Evolutionary conservation across 106 monocot species (phyloP).

Genomic region (Dactylorhiza incarnata): DNA sequence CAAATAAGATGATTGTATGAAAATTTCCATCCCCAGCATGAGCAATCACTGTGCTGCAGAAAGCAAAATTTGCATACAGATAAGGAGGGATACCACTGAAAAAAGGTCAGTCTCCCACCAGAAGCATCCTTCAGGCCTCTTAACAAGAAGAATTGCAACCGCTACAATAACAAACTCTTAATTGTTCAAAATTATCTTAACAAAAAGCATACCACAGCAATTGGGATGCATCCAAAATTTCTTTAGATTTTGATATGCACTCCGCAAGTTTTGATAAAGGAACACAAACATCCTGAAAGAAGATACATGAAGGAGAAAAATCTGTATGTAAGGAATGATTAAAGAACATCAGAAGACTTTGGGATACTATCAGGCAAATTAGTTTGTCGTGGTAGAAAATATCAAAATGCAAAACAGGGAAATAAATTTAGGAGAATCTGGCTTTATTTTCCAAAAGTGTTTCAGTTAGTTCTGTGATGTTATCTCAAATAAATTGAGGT

Average conservation of each 20-base stretch:
- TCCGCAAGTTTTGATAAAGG: conserved; percentile 91
- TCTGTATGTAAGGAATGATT: not conserved
- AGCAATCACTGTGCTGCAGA: conserved; percentile 70
- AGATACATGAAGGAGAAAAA: not conserved
- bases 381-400: not conserved
- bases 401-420: not conserved
- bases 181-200: not conserved
- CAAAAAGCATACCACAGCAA: conserved; percentile 57
- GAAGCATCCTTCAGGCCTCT: not conserved
- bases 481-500: not conserved
- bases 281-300: conserved; percentile 92
- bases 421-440: not conserved
- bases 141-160: not conserved
- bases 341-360: not conserved
- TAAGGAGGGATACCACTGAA: not conserved
- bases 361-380: not conserved
- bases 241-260: conserved; percentile 83
- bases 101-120: not conserved
- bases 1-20: conserved; percentile 85
- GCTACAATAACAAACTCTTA: not conserved
- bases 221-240: conserved; percentile 67
- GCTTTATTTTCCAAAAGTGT: not conserved
- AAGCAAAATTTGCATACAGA: not conserved
- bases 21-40: conserved; percentile 99
- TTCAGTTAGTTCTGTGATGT: not conserved